Evolutionary conservation across 2,329 filamentous ascomycete species (phyloP).

Genomic region (Phialophora tarda): DNA sequence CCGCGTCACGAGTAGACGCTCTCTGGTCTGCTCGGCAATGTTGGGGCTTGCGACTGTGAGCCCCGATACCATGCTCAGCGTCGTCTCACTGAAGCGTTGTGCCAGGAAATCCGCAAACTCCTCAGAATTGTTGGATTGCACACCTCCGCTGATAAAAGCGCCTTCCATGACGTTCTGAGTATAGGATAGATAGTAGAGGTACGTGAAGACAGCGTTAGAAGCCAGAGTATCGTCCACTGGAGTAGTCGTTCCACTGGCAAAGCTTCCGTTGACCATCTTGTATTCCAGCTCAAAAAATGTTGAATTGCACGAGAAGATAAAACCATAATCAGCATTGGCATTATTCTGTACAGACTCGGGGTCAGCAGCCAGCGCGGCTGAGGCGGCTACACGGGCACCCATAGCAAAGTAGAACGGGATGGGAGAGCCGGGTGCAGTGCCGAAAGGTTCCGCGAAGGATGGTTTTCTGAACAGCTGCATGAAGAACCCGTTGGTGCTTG

Average conservation of each 20-base stretch:
- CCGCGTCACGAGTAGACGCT: slow-evolving; percentile 3
- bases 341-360: not conserved
- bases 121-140: not conserved
- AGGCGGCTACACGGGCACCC: not conserved
- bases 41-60: not conserved
- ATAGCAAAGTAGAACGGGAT: slow-evolving; percentile 2
- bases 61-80: slow-evolving; percentile 1
- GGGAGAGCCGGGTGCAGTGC: not conserved
- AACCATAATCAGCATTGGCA: not conserved
- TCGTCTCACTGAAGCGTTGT: slow-evolving; percentile 7
- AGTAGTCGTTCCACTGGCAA: not conserved
- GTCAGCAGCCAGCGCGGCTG: not conserved
- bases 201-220: not conserved
- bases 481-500: not conserved
- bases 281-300: not conserved
- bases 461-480: not conserved
- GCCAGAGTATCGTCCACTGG: not conserved
- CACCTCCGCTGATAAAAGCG: not conserved
- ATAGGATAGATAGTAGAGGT: not conserved
- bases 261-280: slow-evolving; percentile 2
- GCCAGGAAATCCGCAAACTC: slow-evolving; percentile 1
- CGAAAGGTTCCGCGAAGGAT: not conserved
- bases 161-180: slow-evolving; percentile 8
- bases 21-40: not conserved
- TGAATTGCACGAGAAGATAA: not conserved